Base-by-base conservation (phyloP, 163 green algal genomes). In the Scenedesmus sp. region DNA sequence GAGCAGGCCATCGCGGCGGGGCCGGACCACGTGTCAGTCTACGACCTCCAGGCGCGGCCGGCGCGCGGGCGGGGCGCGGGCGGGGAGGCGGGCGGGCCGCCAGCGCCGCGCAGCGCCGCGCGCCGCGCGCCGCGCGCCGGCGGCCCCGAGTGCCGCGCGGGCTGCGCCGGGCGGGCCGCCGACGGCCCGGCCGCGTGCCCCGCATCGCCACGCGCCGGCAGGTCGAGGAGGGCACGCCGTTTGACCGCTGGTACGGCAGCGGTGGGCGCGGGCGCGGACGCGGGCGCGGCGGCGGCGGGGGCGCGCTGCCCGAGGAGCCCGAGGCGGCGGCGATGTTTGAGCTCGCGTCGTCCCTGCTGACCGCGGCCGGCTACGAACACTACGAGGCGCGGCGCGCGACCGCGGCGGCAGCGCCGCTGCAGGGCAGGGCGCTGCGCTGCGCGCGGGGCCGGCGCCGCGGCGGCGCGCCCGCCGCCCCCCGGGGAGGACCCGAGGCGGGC, bases 151-250 rank as follows among this genome's bases (percentile, higher is more conserved):
- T n/a, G n/a, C n/a, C n/a, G n/a, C n/a, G n/a, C n/a, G n/a, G n/a
- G n/a, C n/a, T n/a, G n/a, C n/a, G n/a, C n/a, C n/a, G n/a, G n/a
- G n/a, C n/a, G n/a, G n/a, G n/a, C n/a, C n/a, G n/a, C n/a, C n/a
- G n/a, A n/a, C n/a, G n/a, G n/a, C n/a, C n/a, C n/a, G n/a, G n/a
- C n/a, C n/a, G n/a, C 24, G 36, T 75, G 22, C 6, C 15, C 2
- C 50, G 7, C 70, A 67, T 75, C 26, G 34, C 33, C 17, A 28
- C 64, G 26, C 20, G 22, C 13, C n/a, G 97, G 11, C 93, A 99
- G 90, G 88, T 99, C 10, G 96, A 99, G 86, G 85, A 95, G 36
- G 84, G 87, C 44, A 99, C 96, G 1, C 92, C 93, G 0, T 99
- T 99, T 92, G 92, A 80, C 0, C 71, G 87, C 42, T 92, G 87